Percentiles rank a stretch among this genome's conserved stretches.
These are phyloP conservation scores for Talaromyces piceae DNA, from an alignment of 2,329 filamentous ascomycete species.

Conservation along the genomic window DNA sequence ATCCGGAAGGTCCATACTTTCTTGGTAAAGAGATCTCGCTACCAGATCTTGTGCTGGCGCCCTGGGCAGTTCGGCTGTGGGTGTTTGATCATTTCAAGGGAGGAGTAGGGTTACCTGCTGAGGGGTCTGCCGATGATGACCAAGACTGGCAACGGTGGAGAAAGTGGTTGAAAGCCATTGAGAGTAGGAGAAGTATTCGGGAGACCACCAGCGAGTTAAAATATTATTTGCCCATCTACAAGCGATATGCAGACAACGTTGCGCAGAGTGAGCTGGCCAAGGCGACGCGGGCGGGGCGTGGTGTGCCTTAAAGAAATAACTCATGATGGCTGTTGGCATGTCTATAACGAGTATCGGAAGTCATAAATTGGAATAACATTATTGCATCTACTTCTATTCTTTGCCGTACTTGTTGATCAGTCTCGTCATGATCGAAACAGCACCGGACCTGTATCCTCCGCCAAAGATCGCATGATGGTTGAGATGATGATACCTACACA, in stretches of 20 bases:
- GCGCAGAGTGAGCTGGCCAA: slow-evolving; percentile 56
- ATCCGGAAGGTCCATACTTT: slow-evolving; percentile 58
- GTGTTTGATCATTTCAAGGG: slow-evolving; percentile 69
- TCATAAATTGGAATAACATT: neutral
- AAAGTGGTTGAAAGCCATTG: slow-evolving; percentile 55
- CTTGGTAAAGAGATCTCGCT: slow-evolving; percentile 56
- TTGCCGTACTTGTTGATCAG: slow-evolving; percentile 64
- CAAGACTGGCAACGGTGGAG: slow-evolving; percentile 58
- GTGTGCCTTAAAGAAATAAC: slow-evolving; percentile 46
- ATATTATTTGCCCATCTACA: slow-evolving; percentile 62
- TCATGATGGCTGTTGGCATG: neutral
- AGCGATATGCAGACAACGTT: slow-evolving; percentile 58
- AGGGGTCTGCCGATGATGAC: slow-evolving; percentile 47
- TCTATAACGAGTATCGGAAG: neutral
- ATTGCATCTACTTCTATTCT: neutral
- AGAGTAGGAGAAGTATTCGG: slow-evolving; percentile 53
- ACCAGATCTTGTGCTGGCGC: slow-evolving; percentile 63
- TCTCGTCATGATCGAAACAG: slow-evolving; percentile 69
- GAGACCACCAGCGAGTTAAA: slow-evolving; percentile 62
- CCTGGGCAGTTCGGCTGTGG: slow-evolving; percentile 66
- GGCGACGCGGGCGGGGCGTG: slow-evolving; percentile 55
- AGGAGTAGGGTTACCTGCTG: slow-evolving; percentile 43
- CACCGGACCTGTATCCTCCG: slow-evolving; percentile 66
- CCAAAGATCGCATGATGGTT: slow-evolving; percentile 87
- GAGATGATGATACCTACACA: slow-evolving; percentile 71